A percentile compares a stretch with the other conserved stretches of the same genome.
Conservation (phyloP, 768 basidiomycete genomes). For the Brasilioporus rufonigricans region DNA sequence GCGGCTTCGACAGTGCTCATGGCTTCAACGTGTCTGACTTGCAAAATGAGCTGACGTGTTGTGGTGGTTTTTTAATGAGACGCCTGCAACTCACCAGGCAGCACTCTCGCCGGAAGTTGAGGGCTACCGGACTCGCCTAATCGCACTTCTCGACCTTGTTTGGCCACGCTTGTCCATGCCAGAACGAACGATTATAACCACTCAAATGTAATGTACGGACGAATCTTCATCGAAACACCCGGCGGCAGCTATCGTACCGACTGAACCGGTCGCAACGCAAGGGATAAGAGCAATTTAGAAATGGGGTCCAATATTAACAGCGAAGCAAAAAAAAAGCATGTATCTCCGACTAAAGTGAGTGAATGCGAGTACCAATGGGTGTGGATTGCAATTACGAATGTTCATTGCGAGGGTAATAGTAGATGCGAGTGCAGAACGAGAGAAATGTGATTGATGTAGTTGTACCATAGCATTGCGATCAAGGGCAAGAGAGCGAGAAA, state of each 20-base stretch:
- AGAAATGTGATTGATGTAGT: constrained; percentile 29
- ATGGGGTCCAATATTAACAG: constrained; percentile 30
- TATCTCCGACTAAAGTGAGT: constrained; percentile 25
- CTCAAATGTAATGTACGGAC: constrained; percentile 16
- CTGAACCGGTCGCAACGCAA: constrained; percentile 4
- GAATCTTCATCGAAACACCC: not conserved
- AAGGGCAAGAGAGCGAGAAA: constrained; percentile 17
- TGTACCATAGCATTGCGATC: constrained; percentile 39
- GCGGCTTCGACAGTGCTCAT: constrained; percentile 77
- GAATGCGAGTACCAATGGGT: constrained; percentile 17
- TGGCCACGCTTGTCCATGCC: constrained; percentile 24
- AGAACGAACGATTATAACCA: constrained; percentile 18
- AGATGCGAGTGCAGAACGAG: constrained; percentile 30
- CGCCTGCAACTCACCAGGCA: not conserved
- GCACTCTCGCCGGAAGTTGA: not conserved
- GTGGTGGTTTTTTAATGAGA: constrained; percentile 16
- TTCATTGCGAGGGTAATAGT: constrained; percentile 33
- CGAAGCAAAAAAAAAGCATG: constrained; percentile 21
- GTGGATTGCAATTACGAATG: constrained; percentile 37
- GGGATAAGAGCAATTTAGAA: constrained; percentile 21
- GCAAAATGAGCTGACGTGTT: constrained; percentile 8
- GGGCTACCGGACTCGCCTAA: constrained; percentile 5
- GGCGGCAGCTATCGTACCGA: not conserved
- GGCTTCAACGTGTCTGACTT: constrained; percentile 32
- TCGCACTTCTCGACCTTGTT: constrained; percentile 24